These are phyloP conservation scores for Rhododendron mucronatum DNA, from an alignment of 148 eudicot genomes.

Conservation along the genomic window DNA sequence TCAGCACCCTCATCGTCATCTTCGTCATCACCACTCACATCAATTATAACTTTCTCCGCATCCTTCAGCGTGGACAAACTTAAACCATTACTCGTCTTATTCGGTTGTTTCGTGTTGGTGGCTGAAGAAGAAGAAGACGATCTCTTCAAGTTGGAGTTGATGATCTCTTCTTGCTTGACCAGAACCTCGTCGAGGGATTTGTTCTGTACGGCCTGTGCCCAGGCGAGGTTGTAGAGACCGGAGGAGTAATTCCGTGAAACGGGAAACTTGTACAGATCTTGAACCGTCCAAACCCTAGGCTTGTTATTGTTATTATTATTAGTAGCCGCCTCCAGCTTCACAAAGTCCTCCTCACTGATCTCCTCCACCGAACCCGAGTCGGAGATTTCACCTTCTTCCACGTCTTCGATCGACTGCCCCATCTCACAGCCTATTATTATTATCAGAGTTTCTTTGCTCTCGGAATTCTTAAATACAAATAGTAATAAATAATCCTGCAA, in stretches of 20 bases:
- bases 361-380: constrained; percentile 50
- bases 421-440: constrained; percentile 7
- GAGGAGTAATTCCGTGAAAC: constrained; percentile 48
- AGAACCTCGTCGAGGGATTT: constrained; percentile 72
- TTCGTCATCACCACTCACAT: constrained; percentile 25
- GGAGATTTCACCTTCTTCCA: constrained; percentile 70
- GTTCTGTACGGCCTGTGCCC: constrained; percentile 98
- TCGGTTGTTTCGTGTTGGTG: not conserved
- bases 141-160: constrained; percentile 9
- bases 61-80: not conserved
- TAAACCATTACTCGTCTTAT: constrained; percentile 10
- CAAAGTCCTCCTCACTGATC: constrained; percentile 40
- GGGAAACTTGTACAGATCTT: constrained; percentile 67
- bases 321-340: constrained; percentile 10
- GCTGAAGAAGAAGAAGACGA: constrained; percentile 13
- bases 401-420: constrained; percentile 39
- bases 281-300: constrained; percentile 59
- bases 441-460: constrained; percentile 27
- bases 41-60: constrained; percentile 28
- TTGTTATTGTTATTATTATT: not conserved
- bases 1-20: constrained; percentile 4
- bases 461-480: constrained; percentile 6
- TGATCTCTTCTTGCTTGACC: constrained; percentile 17
- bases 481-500: not conserved
- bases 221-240: constrained; percentile 75